Conservation (phyloP, 2,329 filamentous ascomycete genomes). For the Fusarium sp. region DNA sequence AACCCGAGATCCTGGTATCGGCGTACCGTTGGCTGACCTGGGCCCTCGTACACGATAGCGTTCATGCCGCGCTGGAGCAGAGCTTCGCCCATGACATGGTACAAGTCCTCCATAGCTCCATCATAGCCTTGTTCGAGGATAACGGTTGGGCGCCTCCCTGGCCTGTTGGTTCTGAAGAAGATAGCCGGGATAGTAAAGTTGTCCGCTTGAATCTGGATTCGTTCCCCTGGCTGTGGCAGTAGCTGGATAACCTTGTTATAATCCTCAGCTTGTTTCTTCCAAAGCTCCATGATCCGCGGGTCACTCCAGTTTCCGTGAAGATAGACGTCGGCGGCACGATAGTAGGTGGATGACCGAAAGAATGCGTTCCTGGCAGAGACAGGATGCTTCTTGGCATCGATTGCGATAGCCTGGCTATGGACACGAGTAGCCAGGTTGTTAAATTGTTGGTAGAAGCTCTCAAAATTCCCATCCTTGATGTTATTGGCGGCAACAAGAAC, state of each 20-base stretch:
- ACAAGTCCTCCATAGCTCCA: constrained; percentile 56
- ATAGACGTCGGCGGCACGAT: constrained; percentile 56
- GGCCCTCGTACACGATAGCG: constrained; percentile 58
- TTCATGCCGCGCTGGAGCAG: constrained; percentile 57
- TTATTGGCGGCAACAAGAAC: constrained; percentile 48
- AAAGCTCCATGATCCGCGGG: constrained; percentile 53
- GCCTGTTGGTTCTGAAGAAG: constrained; percentile 46
- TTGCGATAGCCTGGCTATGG: constrained; percentile 33
- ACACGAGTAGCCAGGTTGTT: constrained; percentile 40
- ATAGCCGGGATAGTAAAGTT: constrained; percentile 52
- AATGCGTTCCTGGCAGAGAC: constrained; percentile 42
- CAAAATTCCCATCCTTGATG: constrained; percentile 40
- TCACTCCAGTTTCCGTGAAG: constrained; percentile 55
- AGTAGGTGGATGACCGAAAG: constrained; percentile 57
- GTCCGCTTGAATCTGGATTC: constrained; percentile 45
- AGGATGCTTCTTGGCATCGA: constrained; percentile 35
- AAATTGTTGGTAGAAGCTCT: constrained; percentile 42
- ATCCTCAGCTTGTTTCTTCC: constrained; percentile 50
- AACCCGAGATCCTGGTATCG: constrained; percentile 56
- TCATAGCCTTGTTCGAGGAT: constrained; percentile 58
- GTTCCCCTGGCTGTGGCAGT: constrained; percentile 51
- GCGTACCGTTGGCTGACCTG: constrained; percentile 56
- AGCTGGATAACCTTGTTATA: constrained; percentile 54
- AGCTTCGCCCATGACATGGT: constrained; percentile 51
- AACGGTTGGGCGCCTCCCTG: constrained; percentile 51